Percentiles rank a stretch among this genome's conserved stretches.
These are phyloP conservation scores for Poteriospumella lacustris DNA, from an alignment of 108 stramenopile species.

Conservation along the genomic window DNA sequence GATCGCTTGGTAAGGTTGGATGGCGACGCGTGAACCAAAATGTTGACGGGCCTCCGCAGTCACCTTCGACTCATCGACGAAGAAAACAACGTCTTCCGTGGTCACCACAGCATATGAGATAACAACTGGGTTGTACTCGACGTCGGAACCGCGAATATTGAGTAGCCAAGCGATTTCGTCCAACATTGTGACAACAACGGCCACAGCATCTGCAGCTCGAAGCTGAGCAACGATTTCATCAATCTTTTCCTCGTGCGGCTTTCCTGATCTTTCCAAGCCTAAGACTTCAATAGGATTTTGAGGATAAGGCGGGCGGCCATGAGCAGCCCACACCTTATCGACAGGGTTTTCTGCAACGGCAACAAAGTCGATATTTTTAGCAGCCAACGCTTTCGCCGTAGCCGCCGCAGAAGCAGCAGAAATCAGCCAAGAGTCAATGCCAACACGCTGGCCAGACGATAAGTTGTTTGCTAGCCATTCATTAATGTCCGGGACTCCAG, in stretches of 20 bases:
- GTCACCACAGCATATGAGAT: slow-evolving; percentile 81
- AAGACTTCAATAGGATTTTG: slow-evolving; percentile 75
- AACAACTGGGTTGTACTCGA: slow-evolving; percentile 71
- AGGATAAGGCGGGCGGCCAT: slow-evolving; percentile 67
- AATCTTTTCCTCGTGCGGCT: slow-evolving; percentile 70
- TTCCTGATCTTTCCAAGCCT: slow-evolving; percentile 79
- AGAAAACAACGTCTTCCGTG: slow-evolving; percentile 52
- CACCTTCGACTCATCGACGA: slow-evolving; percentile 4
- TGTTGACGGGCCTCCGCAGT: slow-evolving; percentile 27
- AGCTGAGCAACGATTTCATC: slow-evolving; percentile 52
- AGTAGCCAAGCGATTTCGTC: slow-evolving; percentile 94
- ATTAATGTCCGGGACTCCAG: slow-evolving; percentile 37
- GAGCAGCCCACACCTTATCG: slow-evolving; percentile 78
- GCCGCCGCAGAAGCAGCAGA: slow-evolving; percentile 4
- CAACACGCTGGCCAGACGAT: slow-evolving; percentile 22
- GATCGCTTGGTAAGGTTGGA: slow-evolving; percentile 39
- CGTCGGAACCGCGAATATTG: slow-evolving; percentile 83
- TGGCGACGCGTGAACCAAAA: slow-evolving; percentile 31
- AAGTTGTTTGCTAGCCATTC: slow-evolving; percentile 37
- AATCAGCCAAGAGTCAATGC: slow-evolving; percentile 39
- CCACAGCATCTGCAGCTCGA: slow-evolving; percentile 64
- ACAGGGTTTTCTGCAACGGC: slow-evolving; percentile 58
- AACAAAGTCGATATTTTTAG: neutral
- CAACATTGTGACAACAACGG: slow-evolving; percentile 75
- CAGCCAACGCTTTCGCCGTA: neutral